Evolutionary conservation across 306 rosid species (phyloP).

Genomic region (Vigna hirtella): DNA sequence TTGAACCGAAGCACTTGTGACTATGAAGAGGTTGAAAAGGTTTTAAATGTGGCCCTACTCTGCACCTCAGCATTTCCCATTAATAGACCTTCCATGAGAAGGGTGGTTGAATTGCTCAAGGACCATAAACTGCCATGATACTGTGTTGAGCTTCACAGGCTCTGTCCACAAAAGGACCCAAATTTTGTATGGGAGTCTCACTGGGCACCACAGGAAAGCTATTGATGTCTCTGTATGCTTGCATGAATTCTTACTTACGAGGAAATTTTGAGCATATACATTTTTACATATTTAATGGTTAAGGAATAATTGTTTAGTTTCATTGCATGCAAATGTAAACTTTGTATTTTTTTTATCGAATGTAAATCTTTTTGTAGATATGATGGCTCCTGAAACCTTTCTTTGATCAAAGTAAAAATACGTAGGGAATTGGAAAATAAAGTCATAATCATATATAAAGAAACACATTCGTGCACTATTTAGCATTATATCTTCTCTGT

Average conservation of each 20-base stretch:
- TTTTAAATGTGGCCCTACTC: constrained; percentile 71
- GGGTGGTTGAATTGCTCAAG: constrained; percentile 73
- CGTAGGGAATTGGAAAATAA: not conserved
- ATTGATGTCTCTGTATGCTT: constrained; percentile 28
- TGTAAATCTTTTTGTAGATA: constrained; percentile 13
- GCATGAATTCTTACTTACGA: constrained; percentile 18
- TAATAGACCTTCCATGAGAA: constrained; percentile 84
- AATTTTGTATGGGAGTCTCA: not conserved
- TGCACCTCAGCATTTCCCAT: constrained; percentile 74
- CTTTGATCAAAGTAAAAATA: not conserved
- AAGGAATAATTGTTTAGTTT: constrained; percentile 15
- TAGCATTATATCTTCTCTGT: too few relatives aligned
- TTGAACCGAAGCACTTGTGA: constrained; percentile 53
- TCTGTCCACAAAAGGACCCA: not conserved
- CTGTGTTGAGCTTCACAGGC: constrained; percentile 1
- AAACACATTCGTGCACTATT: not conserved
- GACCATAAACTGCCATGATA: constrained; percentile 47
- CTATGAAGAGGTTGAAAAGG: constrained; percentile 62
- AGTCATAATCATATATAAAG: not conserved
- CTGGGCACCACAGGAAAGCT: constrained; percentile 26
- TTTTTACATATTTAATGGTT: constrained; percentile 1
- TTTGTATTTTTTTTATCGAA: not conserved
- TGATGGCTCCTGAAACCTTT: constrained; percentile 6
- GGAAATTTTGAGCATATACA: constrained; percentile 21
- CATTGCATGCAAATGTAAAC: not conserved